A percentile compares a stretch with the other conserved stretches of the same genome.
phyloP scores from a whole-genome alignment of 768 basidiomycete genomes.

The Boletus rubropictus region DNA sequence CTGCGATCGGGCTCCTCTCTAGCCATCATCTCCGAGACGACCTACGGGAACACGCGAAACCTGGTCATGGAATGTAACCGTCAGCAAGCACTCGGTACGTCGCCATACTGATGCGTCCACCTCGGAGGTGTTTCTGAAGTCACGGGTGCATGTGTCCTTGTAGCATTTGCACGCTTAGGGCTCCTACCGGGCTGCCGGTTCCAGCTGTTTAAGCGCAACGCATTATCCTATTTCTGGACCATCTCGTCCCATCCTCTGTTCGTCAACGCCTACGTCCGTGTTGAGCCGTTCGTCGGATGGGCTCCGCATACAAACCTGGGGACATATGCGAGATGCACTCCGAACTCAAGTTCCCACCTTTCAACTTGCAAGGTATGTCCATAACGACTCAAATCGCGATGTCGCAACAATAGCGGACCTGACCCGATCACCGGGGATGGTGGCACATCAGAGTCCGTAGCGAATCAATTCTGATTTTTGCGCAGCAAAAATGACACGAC shows the following conservation, averaged over 20 bases:
- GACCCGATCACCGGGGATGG: background rate
- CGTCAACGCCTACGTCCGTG: background rate
- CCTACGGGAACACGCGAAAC: background rate
- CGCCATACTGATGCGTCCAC: too few relatives aligned
- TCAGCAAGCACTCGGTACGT: background rate
- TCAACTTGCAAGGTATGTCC: background rate
- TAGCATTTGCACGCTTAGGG: background rate
- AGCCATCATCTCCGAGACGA: background rate
- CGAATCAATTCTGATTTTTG: background rate
- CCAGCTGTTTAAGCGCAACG: too few relatives aligned
- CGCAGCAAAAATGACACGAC: background rate
- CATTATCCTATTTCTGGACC: background rate
- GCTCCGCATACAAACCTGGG: background rate
- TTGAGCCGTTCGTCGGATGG: background rate
- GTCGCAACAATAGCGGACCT: too few relatives aligned
- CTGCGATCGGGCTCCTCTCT: background rate
- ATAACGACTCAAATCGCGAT: too few relatives aligned
- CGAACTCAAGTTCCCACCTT: background rate
- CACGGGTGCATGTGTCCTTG: background rate
- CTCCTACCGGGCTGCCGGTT: background rate
- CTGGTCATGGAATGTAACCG: too few relatives aligned
- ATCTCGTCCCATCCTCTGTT: background rate
- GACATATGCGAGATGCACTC: background rate
- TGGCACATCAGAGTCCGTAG: background rate
- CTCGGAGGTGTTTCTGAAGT: background rate